phyloP scores from a whole-genome alignment of 192 early-diverging fungal species.

The Backusella tarrabulga region DNA sequence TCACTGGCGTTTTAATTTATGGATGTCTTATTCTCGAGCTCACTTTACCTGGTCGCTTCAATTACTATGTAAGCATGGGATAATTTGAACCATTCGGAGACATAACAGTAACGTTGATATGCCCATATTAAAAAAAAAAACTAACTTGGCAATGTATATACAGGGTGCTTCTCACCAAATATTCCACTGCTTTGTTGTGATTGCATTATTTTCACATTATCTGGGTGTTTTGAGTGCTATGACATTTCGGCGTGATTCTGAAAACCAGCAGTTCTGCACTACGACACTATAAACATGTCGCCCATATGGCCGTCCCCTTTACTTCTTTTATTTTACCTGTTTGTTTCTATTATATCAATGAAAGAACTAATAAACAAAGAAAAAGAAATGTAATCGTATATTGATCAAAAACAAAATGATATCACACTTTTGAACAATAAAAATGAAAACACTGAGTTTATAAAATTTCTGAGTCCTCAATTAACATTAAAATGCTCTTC shows the following conservation, averaged over 20 bases:
- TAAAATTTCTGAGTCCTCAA: not conserved
- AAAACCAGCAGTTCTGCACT: not conserved
- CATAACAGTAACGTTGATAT: not conserved
- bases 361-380: not conserved
- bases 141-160: not conserved
- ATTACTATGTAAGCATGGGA: not conserved
- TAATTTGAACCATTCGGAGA: not conserved
- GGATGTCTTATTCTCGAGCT: conserved; percentile 31
- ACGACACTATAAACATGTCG: not conserved
- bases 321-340: not conserved
- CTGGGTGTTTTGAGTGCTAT: conserved; percentile 65
- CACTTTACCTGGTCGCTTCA: not conserved
- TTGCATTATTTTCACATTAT: conserved; percentile 70
- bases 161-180: conserved; percentile 83
- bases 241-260: conserved; percentile 44
- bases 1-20: conserved; percentile 84
- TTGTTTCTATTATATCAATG: not conserved
- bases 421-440: not conserved
- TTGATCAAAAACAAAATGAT: not conserved
- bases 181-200: conserved; percentile 79
- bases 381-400: not conserved
- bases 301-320: not conserved
- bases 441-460: not conserved
- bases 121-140: not conserved
- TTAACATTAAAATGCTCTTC: not conserved